Evolutionary conservation across 768 basidiomycete genomes (phyloP).

Genomic region (Psilocybe azurescens): DNA sequence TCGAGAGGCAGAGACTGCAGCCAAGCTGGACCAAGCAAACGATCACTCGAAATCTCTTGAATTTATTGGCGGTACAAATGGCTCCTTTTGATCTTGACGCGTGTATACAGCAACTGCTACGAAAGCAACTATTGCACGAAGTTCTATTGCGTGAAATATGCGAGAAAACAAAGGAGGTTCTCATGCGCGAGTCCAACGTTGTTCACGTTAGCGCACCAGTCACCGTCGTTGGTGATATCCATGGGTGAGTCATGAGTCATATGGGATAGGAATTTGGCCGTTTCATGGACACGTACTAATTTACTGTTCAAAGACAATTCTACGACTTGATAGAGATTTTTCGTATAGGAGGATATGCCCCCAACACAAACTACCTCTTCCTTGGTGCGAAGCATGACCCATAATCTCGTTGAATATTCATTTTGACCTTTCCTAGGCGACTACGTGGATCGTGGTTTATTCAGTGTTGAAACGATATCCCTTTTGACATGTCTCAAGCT

Average conservation of each 20-base stretch:
- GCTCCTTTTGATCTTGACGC: constrained; percentile 94
- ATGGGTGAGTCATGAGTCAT: constrained; percentile 73
- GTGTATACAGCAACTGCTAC: constrained; percentile 88
- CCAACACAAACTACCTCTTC: constrained; percentile 97
- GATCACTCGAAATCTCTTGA: constrained; percentile 31
- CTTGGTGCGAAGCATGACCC: constrained; percentile 65
- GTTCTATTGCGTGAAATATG: constrained; percentile 97
- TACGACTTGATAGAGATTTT: constrained; percentile 99
- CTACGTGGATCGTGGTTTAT: constrained; percentile 97
- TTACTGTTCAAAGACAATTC: constrained; percentile 82
- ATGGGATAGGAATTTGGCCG: background rate
- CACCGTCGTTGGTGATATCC: constrained; percentile 98
- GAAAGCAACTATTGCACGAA: constrained; percentile 95
- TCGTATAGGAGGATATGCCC: constrained; percentile 96
- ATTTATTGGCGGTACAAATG: constrained; percentile 38
- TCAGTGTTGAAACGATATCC: constrained; percentile 98
- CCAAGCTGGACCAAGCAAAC: constrained; percentile 44
- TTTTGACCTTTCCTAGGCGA: constrained; percentile 65
- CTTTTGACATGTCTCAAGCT: constrained; percentile 96
- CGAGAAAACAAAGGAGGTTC: constrained; percentile 98
- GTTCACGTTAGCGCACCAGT: constrained; percentile 97
- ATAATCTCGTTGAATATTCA: constrained; percentile 2
- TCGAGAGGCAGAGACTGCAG: constrained; percentile 23
- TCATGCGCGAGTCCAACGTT: constrained; percentile 99
- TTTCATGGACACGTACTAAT: constrained; percentile 15